Conservation (phyloP, 202 grass and related monocot genomes). For the Tripidium arundinaceum region DNA sequence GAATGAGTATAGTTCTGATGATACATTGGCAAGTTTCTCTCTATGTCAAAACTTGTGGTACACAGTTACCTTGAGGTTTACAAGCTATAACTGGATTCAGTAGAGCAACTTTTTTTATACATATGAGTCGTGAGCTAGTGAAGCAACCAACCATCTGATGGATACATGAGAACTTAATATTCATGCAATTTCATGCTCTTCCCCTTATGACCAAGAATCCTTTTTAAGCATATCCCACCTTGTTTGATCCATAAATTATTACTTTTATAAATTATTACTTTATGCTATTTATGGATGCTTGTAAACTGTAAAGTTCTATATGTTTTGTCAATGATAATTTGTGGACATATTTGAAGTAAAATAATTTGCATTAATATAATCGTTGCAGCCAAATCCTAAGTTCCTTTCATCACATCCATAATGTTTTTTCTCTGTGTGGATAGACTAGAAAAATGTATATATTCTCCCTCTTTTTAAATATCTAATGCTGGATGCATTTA, state of each 20-base stretch:
- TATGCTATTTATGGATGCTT: neutral
- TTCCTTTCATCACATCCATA: neutral
- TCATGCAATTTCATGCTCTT: neutral
- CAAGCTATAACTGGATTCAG: neutral
- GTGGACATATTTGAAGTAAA: neutral
- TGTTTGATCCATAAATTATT: neutral
- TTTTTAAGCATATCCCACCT: neutral
- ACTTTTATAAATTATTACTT: neutral
- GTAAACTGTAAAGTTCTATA: neutral
- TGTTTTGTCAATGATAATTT: conserved; percentile 1
- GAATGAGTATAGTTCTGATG: neutral
- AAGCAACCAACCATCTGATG: neutral
- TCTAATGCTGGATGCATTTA: neutral
- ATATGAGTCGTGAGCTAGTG: neutral
- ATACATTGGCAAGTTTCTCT: conserved; percentile 7
- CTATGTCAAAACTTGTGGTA: neutral
- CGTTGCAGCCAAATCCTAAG: neutral
- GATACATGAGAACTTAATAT: neutral
- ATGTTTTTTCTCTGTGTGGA: neutral
- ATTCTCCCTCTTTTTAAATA: neutral
- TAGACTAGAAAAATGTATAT: neutral
- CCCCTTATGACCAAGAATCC: neutral
- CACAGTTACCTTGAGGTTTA: neutral
- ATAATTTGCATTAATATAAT: neutral
- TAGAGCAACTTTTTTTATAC: neutral